These are phyloP conservation scores for Coniochaeta sp. DNA, from an alignment of 2,329 filamentous ascomycete species.

Conservation along the genomic window DNA sequence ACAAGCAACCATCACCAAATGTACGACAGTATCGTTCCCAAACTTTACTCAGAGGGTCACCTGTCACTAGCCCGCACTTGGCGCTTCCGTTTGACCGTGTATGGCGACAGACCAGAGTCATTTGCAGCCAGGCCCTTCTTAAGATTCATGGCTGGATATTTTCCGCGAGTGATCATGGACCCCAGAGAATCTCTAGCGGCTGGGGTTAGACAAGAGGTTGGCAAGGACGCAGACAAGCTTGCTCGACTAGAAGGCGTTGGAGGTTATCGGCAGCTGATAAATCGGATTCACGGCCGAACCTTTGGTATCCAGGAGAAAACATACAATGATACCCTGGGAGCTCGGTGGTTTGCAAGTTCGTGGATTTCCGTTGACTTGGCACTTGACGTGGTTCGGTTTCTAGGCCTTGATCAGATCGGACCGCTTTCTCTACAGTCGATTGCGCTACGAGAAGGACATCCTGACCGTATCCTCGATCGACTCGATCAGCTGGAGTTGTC, in stretches of 20 bases:
- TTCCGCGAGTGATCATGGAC: slow-evolving; percentile 17
- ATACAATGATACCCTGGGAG: slow-evolving; percentile 63
- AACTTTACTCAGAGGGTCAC: slow-evolving; percentile 38
- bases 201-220: background rate
- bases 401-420: slow-evolving; percentile 66
- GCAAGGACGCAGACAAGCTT: slow-evolving; percentile 4
- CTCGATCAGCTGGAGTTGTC: slow-evolving; percentile 53
- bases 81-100: slow-evolving; percentile 32
- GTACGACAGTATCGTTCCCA: slow-evolving; percentile 45
- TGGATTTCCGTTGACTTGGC: slow-evolving; percentile 67
- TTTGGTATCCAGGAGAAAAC: slow-evolving; percentile 33
- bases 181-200: background rate
- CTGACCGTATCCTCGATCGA: slow-evolving; percentile 47
- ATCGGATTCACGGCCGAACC: slow-evolving; percentile 29
- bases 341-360: slow-evolving; percentile 69
- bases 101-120: slow-evolving; percentile 32
- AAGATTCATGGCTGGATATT: slow-evolving; percentile 37
- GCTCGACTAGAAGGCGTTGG: slow-evolving; percentile 6
- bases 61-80: slow-evolving; percentile 36
- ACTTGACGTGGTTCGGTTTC: slow-evolving; percentile 59
- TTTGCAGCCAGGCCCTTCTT: slow-evolving; percentile 39
- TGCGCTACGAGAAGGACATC: slow-evolving; percentile 53
- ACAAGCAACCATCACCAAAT: slow-evolving; percentile 32
- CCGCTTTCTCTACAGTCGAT: slow-evolving; percentile 72
- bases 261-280: slow-evolving; percentile 24